Percentiles rank a stretch among this genome's conserved stretches.
Evolutionary conservation across 2,329 filamentous ascomycete species (phyloP).

Genomic region (Pseudohalonectria lignicola): DNA sequence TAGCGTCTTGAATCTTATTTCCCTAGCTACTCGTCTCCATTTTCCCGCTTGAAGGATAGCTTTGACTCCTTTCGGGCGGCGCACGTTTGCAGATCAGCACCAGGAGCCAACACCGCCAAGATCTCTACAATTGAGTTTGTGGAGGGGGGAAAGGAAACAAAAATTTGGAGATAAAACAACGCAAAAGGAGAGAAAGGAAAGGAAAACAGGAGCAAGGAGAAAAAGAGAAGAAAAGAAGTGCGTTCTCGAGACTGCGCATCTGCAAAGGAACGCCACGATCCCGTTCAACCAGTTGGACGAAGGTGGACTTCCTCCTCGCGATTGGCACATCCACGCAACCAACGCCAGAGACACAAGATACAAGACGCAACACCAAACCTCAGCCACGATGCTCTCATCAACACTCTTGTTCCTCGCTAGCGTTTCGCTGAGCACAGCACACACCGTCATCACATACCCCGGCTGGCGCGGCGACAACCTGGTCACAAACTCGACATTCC

Average conservation of each 20-base stretch:
- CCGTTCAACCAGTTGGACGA: too few species aligned
- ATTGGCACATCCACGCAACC: too few species aligned
- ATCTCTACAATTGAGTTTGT: too few species aligned
- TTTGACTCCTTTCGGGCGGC: too few species aligned
- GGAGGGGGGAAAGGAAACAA: background rate
- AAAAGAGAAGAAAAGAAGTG: background rate
- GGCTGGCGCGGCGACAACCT: constrained; percentile 83
- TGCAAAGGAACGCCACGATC: background rate
- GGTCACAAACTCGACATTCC: constrained; percentile 64
- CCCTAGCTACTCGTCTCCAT: too few species aligned
- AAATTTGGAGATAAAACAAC: background rate
- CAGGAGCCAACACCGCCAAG: too few species aligned
- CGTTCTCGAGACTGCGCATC: background rate
- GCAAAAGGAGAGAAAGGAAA: background rate
- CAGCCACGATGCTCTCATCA: constrained; percentile 33
- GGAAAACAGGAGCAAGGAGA: background rate
- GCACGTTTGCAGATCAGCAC: too few species aligned
- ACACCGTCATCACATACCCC: constrained; percentile 78
- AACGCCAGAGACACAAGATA: too few species aligned
- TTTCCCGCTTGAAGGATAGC: too few species aligned
- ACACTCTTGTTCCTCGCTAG: constrained; percentile 30
- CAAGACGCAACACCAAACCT: background rate
- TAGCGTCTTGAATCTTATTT: too few species aligned
- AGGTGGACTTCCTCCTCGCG: too few species aligned
- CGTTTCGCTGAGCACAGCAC: constrained; percentile 46